phyloP scores from a whole-genome alignment of 2,329 filamentous ascomycete species.

The Ceratocystis smalleyi region DNA sequence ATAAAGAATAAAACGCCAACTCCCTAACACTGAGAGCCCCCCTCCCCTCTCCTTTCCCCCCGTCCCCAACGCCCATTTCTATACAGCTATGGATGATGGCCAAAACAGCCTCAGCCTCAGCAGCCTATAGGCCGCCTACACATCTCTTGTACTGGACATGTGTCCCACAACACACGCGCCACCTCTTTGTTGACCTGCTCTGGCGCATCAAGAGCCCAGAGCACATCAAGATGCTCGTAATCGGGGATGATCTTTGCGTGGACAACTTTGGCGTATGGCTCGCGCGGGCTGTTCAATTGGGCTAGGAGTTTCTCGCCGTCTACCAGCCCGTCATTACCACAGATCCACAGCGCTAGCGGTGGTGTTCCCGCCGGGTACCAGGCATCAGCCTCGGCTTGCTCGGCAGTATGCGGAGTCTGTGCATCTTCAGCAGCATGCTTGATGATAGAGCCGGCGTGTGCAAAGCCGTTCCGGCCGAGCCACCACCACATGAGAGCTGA shows the following conservation, averaged over 20 bases:
- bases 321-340: conserved; percentile 68
- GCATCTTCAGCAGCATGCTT: conserved; percentile 56
- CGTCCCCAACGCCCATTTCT: not conserved
- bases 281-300: conserved; percentile 58
- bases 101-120: conserved; percentile 33
- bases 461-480: conserved; percentile 75
- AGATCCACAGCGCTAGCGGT: conserved; percentile 78
- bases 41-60: too few species aligned
- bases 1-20: too few species aligned
- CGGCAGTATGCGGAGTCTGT: conserved; percentile 27
- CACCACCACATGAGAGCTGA: conserved; percentile 91
- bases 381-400: conserved; percentile 23
- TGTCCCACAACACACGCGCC: conserved; percentile 71
- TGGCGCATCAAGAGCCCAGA: conserved; percentile 84
- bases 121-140: conserved; percentile 54
- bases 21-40: not conserved
- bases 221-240: conserved; percentile 86
- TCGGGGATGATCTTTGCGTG: conserved; percentile 70
- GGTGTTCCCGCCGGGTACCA: conserved; percentile 75
- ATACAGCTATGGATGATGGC: not conserved
- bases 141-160: conserved; percentile 36
- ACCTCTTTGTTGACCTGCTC: conserved; percentile 72
- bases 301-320: conserved; percentile 61
- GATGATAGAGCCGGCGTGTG: conserved; percentile 66
- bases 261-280: conserved; percentile 67